phyloP scores from a whole-genome alignment of 148 eudicot genomes.

The Pharnaceum exiguum region DNA sequence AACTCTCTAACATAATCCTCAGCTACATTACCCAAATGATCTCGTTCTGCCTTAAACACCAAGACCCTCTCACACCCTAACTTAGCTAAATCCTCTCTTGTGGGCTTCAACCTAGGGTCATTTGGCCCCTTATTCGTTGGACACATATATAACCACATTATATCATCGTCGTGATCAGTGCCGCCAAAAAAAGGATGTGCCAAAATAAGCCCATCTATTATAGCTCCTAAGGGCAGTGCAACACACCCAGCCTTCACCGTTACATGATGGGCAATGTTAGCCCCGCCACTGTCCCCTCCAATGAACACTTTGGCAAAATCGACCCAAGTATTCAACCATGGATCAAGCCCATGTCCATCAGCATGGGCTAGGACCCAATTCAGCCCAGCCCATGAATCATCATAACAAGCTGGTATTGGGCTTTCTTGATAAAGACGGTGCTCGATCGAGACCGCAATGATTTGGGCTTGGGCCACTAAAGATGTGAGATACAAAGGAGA shows the following conservation, averaged over 20 bases:
- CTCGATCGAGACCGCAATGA: slow-evolving; percentile 25
- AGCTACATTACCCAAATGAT: slow-evolving; percentile 26
- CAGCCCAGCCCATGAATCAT: slow-evolving; percentile 33
- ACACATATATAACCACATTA: slow-evolving; percentile 20
- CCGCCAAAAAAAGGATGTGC: slow-evolving; percentile 39
- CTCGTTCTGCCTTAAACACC: slow-evolving; percentile 36
- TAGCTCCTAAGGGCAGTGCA: not conserved
- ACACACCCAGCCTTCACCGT: slow-evolving; percentile 16
- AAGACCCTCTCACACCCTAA: slow-evolving; percentile 27
- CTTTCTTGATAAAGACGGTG: slow-evolving; percentile 31
- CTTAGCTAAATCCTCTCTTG: slow-evolving; percentile 19
- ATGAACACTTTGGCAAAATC: slow-evolving; percentile 27
- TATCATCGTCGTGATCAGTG: slow-evolving; percentile 7
- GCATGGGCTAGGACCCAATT: slow-evolving; percentile 25
- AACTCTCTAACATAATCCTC: slow-evolving; percentile 19
- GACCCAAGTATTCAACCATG: slow-evolving; percentile 21
- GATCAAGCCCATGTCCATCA: slow-evolving; percentile 15
- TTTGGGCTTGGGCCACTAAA: slow-evolving; percentile 4
- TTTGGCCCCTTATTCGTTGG: slow-evolving; percentile 25
- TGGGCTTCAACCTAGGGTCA: slow-evolving; percentile 40
- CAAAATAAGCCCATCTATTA: slow-evolving; percentile 17
- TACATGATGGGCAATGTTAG: slow-evolving; percentile 28
- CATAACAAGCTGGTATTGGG: slow-evolving; percentile 26
- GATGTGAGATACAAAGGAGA: not conserved
- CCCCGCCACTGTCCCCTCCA: slow-evolving; percentile 41